Evolutionary conservation across 257 asterid genomes (phyloP).

Genomic region (Nicotiana obtusifolia): DNA sequence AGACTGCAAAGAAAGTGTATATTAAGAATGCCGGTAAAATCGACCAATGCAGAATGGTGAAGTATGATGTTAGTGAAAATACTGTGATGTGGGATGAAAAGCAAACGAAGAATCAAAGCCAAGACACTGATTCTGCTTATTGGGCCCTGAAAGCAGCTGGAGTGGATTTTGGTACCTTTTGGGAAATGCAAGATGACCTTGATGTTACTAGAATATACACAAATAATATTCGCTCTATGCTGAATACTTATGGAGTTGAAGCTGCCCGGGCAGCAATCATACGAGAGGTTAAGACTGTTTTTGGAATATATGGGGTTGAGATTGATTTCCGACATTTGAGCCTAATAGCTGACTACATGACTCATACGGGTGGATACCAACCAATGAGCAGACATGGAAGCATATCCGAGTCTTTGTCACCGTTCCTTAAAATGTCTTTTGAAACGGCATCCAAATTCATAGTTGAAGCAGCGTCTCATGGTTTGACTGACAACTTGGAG

Average conservation of each 20-base stretch:
- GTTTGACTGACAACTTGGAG: slow-evolving; percentile 60
- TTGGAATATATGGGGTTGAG: slow-evolving; percentile 84
- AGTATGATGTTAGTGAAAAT: slow-evolving; percentile 74
- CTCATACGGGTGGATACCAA: slow-evolving; percentile 76
- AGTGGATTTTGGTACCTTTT: slow-evolving; percentile 55
- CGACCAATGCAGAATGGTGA: slow-evolving; percentile 67
- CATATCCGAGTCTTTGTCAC: slow-evolving; percentile 67
- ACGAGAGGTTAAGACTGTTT: slow-evolving; percentile 76
- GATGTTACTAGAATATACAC: slow-evolving; percentile 67
- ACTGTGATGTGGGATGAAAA: slow-evolving; percentile 68
- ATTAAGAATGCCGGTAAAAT: slow-evolving; percentile 64
- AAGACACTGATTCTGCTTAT: slow-evolving; percentile 20
- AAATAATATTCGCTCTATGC: slow-evolving; percentile 59
- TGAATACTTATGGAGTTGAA: slow-evolving; percentile 80
- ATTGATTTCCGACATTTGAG: slow-evolving; percentile 82
- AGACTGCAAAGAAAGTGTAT: slow-evolving; percentile 65
- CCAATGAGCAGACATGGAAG: slow-evolving; percentile 90
- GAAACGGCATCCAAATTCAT: slow-evolving; percentile 91
- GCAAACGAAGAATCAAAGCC: slow-evolving; percentile 29
- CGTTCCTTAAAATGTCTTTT: slow-evolving; percentile 77
- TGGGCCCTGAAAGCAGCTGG: slow-evolving; percentile 96
- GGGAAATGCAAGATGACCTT: slow-evolving; percentile 73
- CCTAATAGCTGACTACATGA: slow-evolving; percentile 82
- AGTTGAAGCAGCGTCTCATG: slow-evolving; percentile 69
- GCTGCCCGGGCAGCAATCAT: slow-evolving; percentile 80